phyloP scores from a whole-genome alignment of 495 filamentous ascomycete species.

The Neurospora sp. region DNA sequence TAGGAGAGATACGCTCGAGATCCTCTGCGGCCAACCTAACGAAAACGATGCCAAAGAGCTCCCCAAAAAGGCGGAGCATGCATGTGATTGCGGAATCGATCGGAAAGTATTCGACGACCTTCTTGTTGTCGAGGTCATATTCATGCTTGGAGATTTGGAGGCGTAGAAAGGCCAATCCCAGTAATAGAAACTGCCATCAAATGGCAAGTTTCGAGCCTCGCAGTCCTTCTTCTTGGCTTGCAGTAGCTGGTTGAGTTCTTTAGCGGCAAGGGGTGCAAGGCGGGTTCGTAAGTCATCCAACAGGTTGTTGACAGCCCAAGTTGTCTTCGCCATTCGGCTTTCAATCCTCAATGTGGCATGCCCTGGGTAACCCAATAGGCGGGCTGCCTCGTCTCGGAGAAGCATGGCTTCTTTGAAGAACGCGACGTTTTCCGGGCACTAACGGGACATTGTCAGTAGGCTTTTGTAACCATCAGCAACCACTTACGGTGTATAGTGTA shows the following conservation, averaged over 20 bases:
- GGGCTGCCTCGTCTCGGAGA: constrained; percentile 85
- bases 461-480: not conserved
- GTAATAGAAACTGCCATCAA: constrained; percentile 73
- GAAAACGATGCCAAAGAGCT: constrained; percentile 85
- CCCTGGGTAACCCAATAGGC: constrained; percentile 82
- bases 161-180: constrained; percentile 86
- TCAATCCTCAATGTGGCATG: constrained; percentile 88
- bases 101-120: constrained; percentile 92
- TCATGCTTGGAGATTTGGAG: constrained; percentile 82
- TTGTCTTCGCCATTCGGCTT: constrained; percentile 95
- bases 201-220: constrained; percentile 40
- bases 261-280: constrained; percentile 64
- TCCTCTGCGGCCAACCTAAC: constrained; percentile 58
- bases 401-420: constrained; percentile 82
- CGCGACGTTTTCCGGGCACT: constrained; percentile 73
- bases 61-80: constrained; percentile 92
- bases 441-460: not conserved
- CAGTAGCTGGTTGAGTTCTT: constrained; percentile 63
- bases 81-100: constrained; percentile 70
- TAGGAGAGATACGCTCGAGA: constrained; percentile 36
- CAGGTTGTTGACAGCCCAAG: constrained; percentile 77
- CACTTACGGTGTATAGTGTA: constrained; percentile 8
- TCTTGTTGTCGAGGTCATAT: constrained; percentile 77
- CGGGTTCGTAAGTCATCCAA: constrained; percentile 67
- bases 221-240: constrained; percentile 75